phyloP scores from a whole-genome alignment of 768 basidiomycete species.

The Galerina sulciceps region DNA sequence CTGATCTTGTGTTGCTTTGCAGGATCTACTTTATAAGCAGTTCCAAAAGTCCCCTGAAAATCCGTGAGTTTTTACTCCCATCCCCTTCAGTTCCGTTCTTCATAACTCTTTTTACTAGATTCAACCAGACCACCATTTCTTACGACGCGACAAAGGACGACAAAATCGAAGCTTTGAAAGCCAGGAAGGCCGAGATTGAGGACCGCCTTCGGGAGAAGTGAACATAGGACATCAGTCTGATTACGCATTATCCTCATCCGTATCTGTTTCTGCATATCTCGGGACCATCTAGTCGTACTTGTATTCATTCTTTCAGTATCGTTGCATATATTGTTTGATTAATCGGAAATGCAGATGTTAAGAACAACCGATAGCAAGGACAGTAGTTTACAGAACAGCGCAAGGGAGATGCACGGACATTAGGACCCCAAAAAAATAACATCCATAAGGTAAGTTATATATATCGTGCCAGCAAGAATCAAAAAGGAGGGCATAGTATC shows the following conservation, averaged over 20 bases:
- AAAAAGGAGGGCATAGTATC: background rate
- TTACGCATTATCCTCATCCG: background rate
- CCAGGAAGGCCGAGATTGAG: constrained; percentile 66
- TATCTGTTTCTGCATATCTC: background rate
- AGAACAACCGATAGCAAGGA: background rate
- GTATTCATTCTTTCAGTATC: background rate
- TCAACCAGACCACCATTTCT: constrained; percentile 78
- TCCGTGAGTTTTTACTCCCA: constrained; percentile 59
- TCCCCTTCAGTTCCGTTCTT: background rate
- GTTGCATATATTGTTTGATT: background rate
- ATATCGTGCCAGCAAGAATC: no score
- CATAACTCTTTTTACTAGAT: constrained; percentile 46
- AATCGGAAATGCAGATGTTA: background rate
- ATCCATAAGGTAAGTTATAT: no score
- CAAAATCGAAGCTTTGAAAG: constrained; percentile 74
- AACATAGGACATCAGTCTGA: background rate
- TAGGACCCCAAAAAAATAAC: background rate
- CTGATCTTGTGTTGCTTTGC: constrained; percentile 1
- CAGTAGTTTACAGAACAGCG: background rate
- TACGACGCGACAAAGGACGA: constrained; percentile 92
- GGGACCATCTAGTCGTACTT: background rate
- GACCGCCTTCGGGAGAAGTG: constrained; percentile 62
- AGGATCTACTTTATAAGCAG: constrained; percentile 90
- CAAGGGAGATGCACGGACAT: background rate
- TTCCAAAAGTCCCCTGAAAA: constrained; percentile 98